phyloP scores from a whole-genome alignment of 192 early-diverging fungal genomes.

The Umbelopsis sp. region DNA sequence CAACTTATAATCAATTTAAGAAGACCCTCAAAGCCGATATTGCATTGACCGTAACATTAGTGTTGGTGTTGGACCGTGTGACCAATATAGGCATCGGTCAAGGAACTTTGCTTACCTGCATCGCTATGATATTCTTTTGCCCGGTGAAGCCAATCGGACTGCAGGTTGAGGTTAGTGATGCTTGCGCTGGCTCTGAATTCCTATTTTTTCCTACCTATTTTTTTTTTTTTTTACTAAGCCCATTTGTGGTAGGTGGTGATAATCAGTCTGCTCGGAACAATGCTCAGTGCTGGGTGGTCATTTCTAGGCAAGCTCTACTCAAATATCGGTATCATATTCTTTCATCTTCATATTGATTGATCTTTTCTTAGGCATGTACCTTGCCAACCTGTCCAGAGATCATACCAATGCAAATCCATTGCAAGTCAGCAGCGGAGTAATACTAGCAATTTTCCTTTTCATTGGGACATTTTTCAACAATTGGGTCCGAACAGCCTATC shows the following conservation, averaged over 20 bases:
- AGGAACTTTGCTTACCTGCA: slow-evolving; percentile 14
- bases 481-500: slow-evolving; percentile 26
- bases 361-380: slow-evolving; percentile 23
- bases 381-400: slow-evolving; percentile 32
- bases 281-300: slow-evolving; percentile 17
- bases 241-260: slow-evolving; percentile 10
- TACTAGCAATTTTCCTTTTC: slow-evolving; percentile 31
- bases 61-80: slow-evolving; percentile 15
- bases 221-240: slow-evolving; percentile 12
- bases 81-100: slow-evolving; percentile 11
- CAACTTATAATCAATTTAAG: slow-evolving; percentile 17
- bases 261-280: not conserved
- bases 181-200: not conserved
- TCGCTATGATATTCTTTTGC: slow-evolving; percentile 26
- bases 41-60: slow-evolving; percentile 13
- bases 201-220: too few relatives aligned
- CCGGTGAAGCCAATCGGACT: slow-evolving; percentile 31
- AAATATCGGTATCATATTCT: not conserved
- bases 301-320: slow-evolving; percentile 25
- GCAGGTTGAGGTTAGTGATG: slow-evolving; percentile 32
- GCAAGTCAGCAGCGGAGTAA: slow-evolving; percentile 20
- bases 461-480: slow-evolving; percentile 31
- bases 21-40: slow-evolving; percentile 27
- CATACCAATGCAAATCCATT: slow-evolving; percentile 13
- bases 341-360: not conserved